Evolutionary conservation across 208 protist genomes (phyloP), one percentile per base, ranked within the genome.

Genomic region (Leptomonas seymouri): DNA sequence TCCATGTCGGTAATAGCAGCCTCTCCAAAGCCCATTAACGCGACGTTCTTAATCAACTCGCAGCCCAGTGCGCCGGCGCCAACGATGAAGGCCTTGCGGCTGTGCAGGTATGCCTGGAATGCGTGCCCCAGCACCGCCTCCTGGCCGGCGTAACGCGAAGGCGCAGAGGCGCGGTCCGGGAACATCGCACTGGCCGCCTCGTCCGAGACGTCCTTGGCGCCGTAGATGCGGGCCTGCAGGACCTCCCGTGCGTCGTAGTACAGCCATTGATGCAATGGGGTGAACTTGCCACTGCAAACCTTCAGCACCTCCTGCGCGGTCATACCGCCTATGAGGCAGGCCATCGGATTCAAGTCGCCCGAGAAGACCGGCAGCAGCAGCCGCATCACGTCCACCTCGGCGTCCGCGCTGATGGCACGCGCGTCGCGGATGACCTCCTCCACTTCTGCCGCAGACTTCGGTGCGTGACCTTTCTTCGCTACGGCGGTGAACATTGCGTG

Each of bases 1-100:
- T 99, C 99, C 97, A 99, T 99, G 84, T 99, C 99, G 4, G 99
- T 99, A 28, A 99, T 95, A 36, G 84, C 89, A 25, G 99, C 81
- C 34, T 67, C 68, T 4, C 87, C 97, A 59, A 98, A 54, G 36
- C 99, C 99, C 96, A 99, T 99, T 66, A 99, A 82, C 3, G 99
- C 98, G 31, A 82, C 99, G 78, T 99, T 99, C 85, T 99, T 99
- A 57, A 99, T 88, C 54, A 99, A 87, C 85, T 99, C 99, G 78
- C 98, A 99, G 16, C 99, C 98, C 34, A 99, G 94, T 14, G 98
- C 98, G 39, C 98, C 98, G 8, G 98, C 93, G 42, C 98, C 98
- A 44, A 99, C 97, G 70, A 99, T 91, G 64, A 99, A 99, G 61
- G 60, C 87, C 14, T 89, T 87, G 31, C 96, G 86, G 25, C 89